Evolutionary conservation across 2,329 filamentous ascomycete genomes (phyloP).

Genomic region (Aspergillus ochraceus): DNA sequence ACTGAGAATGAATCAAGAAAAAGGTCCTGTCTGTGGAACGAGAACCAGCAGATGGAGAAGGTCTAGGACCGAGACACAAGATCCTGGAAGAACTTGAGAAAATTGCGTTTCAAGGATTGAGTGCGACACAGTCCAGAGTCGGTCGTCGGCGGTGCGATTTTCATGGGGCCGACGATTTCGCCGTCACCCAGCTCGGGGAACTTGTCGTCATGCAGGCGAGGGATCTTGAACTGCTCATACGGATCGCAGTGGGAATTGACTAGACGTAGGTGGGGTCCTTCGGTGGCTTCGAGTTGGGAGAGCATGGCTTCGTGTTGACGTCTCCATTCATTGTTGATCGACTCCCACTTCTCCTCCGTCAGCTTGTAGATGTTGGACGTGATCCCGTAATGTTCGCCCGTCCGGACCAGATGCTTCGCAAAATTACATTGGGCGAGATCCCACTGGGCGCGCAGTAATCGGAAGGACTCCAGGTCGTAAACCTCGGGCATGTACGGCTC

Average conservation of each 20-base stretch:
- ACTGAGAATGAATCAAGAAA: conserved; percentile 1
- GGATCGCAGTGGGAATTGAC: conserved; percentile 39
- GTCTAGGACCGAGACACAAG: conserved; percentile 36
- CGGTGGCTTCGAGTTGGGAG: conserved; percentile 43
- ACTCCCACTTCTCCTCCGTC: conserved; percentile 85
- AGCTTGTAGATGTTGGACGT: conserved; percentile 86
- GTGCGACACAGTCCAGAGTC: conserved; percentile 45
- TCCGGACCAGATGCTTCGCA: conserved; percentile 83
- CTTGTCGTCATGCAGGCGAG: conserved; percentile 61
- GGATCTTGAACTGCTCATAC: conserved; percentile 53
- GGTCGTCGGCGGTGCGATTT: conserved; percentile 39
- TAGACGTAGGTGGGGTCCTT: conserved; percentile 38
- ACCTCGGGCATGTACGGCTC: conserved; percentile 71
- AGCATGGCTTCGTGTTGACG: conserved; percentile 66
- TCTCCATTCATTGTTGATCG: conserved; percentile 75
- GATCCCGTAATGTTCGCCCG: conserved; percentile 83
- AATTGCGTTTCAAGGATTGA: conserved; percentile 42
- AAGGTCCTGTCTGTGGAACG: not conserved
- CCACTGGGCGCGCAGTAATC: conserved; percentile 75
- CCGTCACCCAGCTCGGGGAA: conserved; percentile 86
- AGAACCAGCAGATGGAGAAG: not conserved
- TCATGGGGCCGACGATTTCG: conserved; percentile 93
- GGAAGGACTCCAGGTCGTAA: conserved; percentile 61
- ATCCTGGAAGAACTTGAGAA: conserved; percentile 47
- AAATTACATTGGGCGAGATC: conserved; percentile 80